Base-by-base conservation (phyloP, 108 stramenopile genomes). In the Halocafeteria seosinensis region DNA sequence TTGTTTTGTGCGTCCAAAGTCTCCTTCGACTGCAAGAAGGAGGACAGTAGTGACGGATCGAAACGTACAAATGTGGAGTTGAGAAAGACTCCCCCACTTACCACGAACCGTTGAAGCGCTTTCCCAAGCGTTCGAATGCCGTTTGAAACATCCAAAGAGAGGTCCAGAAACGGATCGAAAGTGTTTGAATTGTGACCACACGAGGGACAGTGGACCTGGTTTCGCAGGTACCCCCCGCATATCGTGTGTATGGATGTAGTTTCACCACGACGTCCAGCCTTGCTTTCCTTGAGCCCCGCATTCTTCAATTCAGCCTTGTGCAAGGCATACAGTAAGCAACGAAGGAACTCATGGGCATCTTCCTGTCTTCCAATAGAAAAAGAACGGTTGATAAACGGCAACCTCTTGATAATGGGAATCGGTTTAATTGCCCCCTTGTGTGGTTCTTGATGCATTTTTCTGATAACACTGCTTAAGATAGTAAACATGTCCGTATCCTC, bases 271-370 rank as follows among this genome's bases (percentile, higher is more conserved):
- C 89, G 70, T 34, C 66, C 30, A 29, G 55, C 32, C 1, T 66
- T 72, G 21, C 31, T 61, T 25, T 53, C 62, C 55, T 71, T 66
- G 1, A 78, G 36, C 8, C 72, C 67, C 23, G 51, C 52, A 13
- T 50, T 28, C 36, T 55, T 36, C 37, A 87, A 61, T 61, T 87
- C 85, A n/a, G 79, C 85, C 57, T 88, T 77, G 50, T 87, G 82
- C 80, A 93, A 81, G 25, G 82, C 82, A 72, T 90, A 87, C 25
- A 97, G 77, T 0, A 97, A 76, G 65, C 90, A 83, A 11, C 93
- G 88, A 28, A 94, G 74, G 63, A 92, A 89, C 71, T 97, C 95
- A 73, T 97, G 95, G 4, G 91, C 88, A 74, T 97, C 95, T 72
- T 97, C 91, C 76, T 97, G 91, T 35, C 91, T 68, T 11, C 88